These are phyloP conservation scores for Salix brachista DNA, from an alignment of 345 rosid genomes.

Conservation along the genomic window DNA sequence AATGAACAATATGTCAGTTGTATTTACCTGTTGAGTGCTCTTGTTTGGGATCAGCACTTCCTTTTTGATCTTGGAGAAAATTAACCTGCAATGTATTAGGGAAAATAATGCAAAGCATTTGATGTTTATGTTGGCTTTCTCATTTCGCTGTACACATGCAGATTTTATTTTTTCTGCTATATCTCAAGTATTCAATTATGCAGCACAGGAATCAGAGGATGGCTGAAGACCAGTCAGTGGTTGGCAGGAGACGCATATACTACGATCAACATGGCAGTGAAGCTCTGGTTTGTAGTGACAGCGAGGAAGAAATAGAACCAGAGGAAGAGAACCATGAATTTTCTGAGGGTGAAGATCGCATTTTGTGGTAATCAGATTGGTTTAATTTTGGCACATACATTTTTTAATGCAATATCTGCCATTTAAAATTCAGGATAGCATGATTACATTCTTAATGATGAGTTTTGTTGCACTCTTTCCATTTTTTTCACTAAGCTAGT, in stretches of 20 bases:
- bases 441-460: not conserved
- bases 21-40: not conserved
- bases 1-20: not conserved
- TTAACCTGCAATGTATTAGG: not conserved
- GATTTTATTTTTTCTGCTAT: slow-evolving; percentile 27
- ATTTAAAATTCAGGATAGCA: not conserved
- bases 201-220: slow-evolving; percentile 95
- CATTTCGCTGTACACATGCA: slow-evolving; percentile 7
- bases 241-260: slow-evolving; percentile 96
- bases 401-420: slow-evolving; percentile 2
- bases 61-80: not conserved
- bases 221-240: slow-evolving; percentile 98
- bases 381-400: not conserved
- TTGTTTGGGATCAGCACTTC: not conserved
- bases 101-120: slow-evolving; percentile 1
- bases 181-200: slow-evolving; percentile 35
- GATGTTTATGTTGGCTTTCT: slow-evolving; percentile 2
- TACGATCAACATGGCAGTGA: slow-evolving; percentile 93
- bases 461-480: not conserved
- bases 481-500: not conserved
- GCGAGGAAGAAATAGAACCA: slow-evolving; percentile 86
- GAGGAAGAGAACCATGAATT: slow-evolving; percentile 84
- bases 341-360: slow-evolving; percentile 74
- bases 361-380: slow-evolving; percentile 57
- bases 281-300: slow-evolving; percentile 91